Base-by-base conservation (phyloP, 1,139 yeast genomes). In the Suhomyces yuchorum region DNA sequence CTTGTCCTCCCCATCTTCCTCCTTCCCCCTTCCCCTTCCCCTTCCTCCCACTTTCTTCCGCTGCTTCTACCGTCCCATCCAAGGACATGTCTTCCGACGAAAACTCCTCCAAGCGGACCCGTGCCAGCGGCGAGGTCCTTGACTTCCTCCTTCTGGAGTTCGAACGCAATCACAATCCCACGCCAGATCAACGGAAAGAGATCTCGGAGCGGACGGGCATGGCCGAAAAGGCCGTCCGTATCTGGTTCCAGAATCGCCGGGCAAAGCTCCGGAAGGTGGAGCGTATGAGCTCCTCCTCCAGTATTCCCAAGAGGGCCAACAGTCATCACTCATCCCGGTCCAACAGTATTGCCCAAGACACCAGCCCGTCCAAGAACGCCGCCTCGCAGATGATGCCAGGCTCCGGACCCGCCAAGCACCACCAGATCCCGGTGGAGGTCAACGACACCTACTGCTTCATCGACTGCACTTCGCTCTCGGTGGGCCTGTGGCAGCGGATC, bases 201-300 rank as follows among this genome's bases (percentile, higher is more conserved):
- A 85, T 92, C 42, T 85, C 96, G 42, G 81, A 78, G 7, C 77
- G 77, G 51, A 89, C 96, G 2, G 88, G 87, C 41, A 87, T 92
- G 93, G 83, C 93, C 8, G 97, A 91, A 60, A 80, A 96, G 55
- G 91, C 96, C 4, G 96, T 92, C 2, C 78, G 96, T 49, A 91
- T 92, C 43, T 92, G 98, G 98, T 92, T 92, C 62, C 98, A 92
- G 65, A 92, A 92, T 63, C 75, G 95, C 57, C 71, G 97, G 51
- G 97, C 97, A 17, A 90, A 90, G 62, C 77, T 82, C 43, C 77
- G 92, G 24, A 61, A 48, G 37, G 51, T 76, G 54, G 85, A 80
- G 56, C 70, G 84, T 46, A 62, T 77, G 63, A 73, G 47, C 44
- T 70, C 47, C 8, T 40, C 51, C 12, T 43, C 48, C 26, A 37